phyloP scores from a whole-genome alignment of 768 basidiomycete genomes.

The Termitomyces sp. region DNA sequence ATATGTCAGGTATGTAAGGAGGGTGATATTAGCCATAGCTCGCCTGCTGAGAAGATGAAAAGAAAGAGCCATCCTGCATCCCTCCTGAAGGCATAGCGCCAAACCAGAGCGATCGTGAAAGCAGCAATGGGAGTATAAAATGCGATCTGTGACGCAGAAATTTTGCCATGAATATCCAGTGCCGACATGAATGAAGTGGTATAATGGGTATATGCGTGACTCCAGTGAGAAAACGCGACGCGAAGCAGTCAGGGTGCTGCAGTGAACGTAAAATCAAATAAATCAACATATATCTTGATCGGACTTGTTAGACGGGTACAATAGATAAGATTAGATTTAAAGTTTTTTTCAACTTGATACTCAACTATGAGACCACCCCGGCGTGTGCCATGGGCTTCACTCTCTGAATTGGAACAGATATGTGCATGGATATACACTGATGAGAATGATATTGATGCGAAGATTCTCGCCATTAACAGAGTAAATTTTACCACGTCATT shows the following conservation, averaged over 20 bases:
- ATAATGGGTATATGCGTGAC: slow-evolving; percentile 11
- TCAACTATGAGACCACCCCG: slow-evolving; percentile 63
- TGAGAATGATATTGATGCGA: slow-evolving; percentile 51
- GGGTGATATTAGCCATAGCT: slow-evolving; percentile 16
- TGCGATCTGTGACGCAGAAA: slow-evolving; percentile 53
- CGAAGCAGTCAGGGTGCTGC: slow-evolving; percentile 3
- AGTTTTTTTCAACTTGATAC: not conserved
- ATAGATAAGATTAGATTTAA: slow-evolving; percentile 16
- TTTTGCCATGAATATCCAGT: slow-evolving; percentile 39
- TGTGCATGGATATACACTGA: slow-evolving; percentile 72
- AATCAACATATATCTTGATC: slow-evolving; percentile 18
- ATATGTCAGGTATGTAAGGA: not conserved
- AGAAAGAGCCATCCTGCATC: slow-evolving; percentile 67
- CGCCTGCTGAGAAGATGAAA: slow-evolving; percentile 53
- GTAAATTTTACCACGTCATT: slow-evolving; percentile 32
- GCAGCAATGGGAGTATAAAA: slow-evolving; percentile 53
- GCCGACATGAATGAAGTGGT: slow-evolving; percentile 28
- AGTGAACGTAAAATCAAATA: not conserved
- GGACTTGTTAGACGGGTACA: not conserved
- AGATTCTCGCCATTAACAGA: slow-evolving; percentile 53
- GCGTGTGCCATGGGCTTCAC: slow-evolving; percentile 72
- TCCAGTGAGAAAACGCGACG: slow-evolving; percentile 8
- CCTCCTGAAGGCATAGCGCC: slow-evolving; percentile 50
- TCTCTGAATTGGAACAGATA: slow-evolving; percentile 67
- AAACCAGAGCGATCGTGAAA: slow-evolving; percentile 37